Percentiles rank a stretch among this genome's conserved stretches.
Evolutionary conservation across 2,329 filamentous ascomycete species (phyloP).

Genomic region (Fusarium austroafricanum): DNA sequence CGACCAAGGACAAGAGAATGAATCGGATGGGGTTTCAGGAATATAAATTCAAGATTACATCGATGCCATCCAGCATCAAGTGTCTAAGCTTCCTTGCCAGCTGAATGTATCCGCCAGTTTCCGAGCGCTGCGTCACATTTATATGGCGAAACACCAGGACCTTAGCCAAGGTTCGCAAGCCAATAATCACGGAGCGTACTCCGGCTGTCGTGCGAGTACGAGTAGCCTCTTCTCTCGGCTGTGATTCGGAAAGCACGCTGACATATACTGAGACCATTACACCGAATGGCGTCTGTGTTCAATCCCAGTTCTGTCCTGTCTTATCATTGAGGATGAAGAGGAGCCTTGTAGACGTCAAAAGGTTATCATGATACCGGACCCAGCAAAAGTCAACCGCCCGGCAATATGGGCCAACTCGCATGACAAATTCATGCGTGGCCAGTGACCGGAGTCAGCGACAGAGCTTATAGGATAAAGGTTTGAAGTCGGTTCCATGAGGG

Average conservation of each 20-base stretch:
- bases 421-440: constrained; percentile 8
- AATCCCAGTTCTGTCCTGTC: constrained; percentile 20
- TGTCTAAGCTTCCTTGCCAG: constrained; percentile 17
- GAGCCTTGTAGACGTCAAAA: background rate
- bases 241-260: constrained; percentile 38
- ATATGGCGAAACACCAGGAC: constrained; percentile 30
- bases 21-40: constrained; percentile 24
- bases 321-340: constrained; percentile 6
- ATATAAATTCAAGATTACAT: constrained; percentile 20
- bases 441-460: constrained; percentile 1
- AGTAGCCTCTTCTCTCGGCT: constrained; percentile 37
- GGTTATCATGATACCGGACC: background rate
- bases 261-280: constrained; percentile 40
- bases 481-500: background rate
- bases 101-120: constrained; percentile 12
- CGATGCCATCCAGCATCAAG: background rate
- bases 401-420: constrained; percentile 4
- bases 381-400: background rate
- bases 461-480: background rate
- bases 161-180: constrained; percentile 9
- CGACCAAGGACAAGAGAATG: constrained; percentile 41
- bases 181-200: constrained; percentile 29
- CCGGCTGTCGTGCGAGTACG: constrained; percentile 40
- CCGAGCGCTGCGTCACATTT: constrained; percentile 22
- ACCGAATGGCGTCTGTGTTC: constrained; percentile 38